phyloP scores from a whole-genome alignment of 169 alveolate genomes.

The Plasmodium relictum region DNA sequence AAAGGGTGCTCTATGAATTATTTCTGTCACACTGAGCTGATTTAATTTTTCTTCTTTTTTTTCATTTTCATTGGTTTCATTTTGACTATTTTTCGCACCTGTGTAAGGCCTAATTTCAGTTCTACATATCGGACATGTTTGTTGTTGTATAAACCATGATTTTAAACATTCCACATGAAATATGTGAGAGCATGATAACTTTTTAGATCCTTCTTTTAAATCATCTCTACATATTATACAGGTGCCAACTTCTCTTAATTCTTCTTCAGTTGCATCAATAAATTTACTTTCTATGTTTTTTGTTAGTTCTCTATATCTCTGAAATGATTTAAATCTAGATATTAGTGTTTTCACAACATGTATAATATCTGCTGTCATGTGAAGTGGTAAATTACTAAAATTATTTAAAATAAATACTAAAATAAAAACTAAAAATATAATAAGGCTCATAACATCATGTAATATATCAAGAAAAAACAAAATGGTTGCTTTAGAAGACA shows the following conservation, averaged over 20 bases:
- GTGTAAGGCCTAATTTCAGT: slow-evolving; percentile 74
- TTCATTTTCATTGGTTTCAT: slow-evolving; percentile 24
- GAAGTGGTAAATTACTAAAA: slow-evolving; percentile 89
- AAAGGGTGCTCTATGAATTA: slow-evolving; percentile 37
- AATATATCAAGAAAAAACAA: slow-evolving; percentile 81
- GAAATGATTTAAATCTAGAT: slow-evolving; percentile 75
- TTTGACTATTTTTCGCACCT: slow-evolving; percentile 5
- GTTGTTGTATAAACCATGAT: slow-evolving; percentile 90
- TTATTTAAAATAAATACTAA: slow-evolving; percentile 87
- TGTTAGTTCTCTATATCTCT: slow-evolving; percentile 78
- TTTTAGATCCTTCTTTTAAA: slow-evolving; percentile 86
- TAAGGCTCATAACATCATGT: slow-evolving; percentile 81
- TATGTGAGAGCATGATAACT: slow-evolving; percentile 90
- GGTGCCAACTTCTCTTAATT: slow-evolving; percentile 86
- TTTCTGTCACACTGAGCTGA: slow-evolving; percentile 42
- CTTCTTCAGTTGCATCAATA: slow-evolving; percentile 89
- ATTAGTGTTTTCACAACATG: slow-evolving; percentile 83
- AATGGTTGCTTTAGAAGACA: slow-evolving; percentile 80
- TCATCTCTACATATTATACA: slow-evolving; percentile 92
- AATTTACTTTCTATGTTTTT: slow-evolving; percentile 79
- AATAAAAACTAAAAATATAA: slow-evolving; percentile 76
- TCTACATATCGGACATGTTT: slow-evolving; percentile 90
- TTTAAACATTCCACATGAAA: slow-evolving; percentile 88
- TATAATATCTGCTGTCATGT: slow-evolving; percentile 90
- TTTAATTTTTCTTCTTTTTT: slow-evolving; percentile 11